These are phyloP conservation scores for Sclerotinia nivalis DNA, from an alignment of 2,329 filamentous ascomycete species.

Conservation along the genomic window DNA sequence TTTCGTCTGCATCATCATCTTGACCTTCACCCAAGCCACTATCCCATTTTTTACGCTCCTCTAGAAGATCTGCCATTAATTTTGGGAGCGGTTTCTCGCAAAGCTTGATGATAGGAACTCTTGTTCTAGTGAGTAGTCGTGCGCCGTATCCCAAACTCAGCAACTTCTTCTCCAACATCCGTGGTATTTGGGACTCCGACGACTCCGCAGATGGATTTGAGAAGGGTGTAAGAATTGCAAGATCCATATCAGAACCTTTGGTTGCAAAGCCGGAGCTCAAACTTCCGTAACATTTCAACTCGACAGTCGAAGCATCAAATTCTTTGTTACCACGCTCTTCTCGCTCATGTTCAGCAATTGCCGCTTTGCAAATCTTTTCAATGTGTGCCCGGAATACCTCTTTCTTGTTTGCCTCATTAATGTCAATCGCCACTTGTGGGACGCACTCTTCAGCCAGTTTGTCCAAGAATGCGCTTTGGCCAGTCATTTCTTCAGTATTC, in stretches of 20 bases:
- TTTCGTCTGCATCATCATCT: constrained; percentile 33
- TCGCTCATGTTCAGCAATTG: constrained; percentile 55
- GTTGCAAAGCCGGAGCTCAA: constrained; percentile 83
- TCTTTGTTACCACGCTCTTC: constrained; percentile 44
- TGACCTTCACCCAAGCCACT: constrained; percentile 45
- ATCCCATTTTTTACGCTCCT: constrained; percentile 73
- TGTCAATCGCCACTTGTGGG: constrained; percentile 56
- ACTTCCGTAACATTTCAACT: constrained; percentile 78
- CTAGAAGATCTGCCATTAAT: constrained; percentile 60
- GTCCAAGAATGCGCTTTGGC: constrained; percentile 53
- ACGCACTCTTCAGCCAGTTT: constrained; percentile 45
- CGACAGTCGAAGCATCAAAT: constrained; percentile 59
- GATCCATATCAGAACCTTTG: constrained; percentile 87
- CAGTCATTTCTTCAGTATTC: constrained; percentile 48
- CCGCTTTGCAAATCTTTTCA: constrained; percentile 62
- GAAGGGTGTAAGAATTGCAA: constrained; percentile 70
- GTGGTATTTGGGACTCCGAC: constrained; percentile 64
- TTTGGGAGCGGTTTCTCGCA: constrained; percentile 68
- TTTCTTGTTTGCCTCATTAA: constrained; percentile 66
- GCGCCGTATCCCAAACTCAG: constrained; percentile 73
- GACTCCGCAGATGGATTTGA: constrained; percentile 56
- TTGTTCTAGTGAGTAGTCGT: constrained; percentile 72
- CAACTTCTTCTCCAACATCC: constrained; percentile 73
- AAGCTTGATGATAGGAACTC: constrained; percentile 85
- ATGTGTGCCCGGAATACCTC: constrained; percentile 67